Conservation (phyloP, 768 basidiomycete genomes). For the Porphyrellus cyaneotinctus region DNA sequence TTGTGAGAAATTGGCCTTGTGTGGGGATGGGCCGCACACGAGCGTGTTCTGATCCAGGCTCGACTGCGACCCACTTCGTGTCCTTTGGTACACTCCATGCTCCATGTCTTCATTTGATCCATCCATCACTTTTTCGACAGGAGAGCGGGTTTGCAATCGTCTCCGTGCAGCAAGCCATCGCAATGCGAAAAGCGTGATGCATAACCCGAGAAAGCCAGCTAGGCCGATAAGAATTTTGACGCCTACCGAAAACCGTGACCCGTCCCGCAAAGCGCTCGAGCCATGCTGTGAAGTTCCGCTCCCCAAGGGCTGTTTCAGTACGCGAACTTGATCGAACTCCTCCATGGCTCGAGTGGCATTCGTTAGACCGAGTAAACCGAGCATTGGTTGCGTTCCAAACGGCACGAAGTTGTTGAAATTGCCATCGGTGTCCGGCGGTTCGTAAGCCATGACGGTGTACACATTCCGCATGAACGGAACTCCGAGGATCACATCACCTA, state of each 20-base stretch:
- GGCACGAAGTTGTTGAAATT: conserved; percentile 35
- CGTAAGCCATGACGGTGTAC: conserved; percentile 74
- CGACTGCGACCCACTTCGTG: conserved; percentile 25
- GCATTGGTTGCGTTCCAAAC: conserved; percentile 33
- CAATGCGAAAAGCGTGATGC: conserved; percentile 48
- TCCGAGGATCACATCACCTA: conserved; percentile 73
- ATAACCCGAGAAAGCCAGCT: conserved; percentile 54
- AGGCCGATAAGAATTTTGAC: conserved; percentile 60
- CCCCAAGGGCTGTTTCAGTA: conserved; percentile 57
- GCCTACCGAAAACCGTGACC: conserved; percentile 51
- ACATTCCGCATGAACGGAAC: conserved; percentile 74
- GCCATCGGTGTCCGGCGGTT: conserved; percentile 43
- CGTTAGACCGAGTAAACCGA: conserved; percentile 64
- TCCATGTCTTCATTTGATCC: conserved; percentile 11
- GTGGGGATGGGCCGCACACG: conserved; percentile 36
- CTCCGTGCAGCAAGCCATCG: conserved; percentile 49
- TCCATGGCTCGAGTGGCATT: conserved; percentile 55
- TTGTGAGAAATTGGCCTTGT: conserved; percentile 25
- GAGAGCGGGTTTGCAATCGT: conserved; percentile 24
- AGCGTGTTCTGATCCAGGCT: conserved; percentile 30
- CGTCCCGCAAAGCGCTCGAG: conserved; percentile 12
- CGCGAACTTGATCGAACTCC: conserved; percentile 68
- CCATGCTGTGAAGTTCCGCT: conserved; percentile 10
- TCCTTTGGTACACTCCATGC: conserved; percentile 35
- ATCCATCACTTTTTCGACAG: conserved; percentile 13